phyloP scores from a whole-genome alignment of 306 rosid genomes.

The Oxytropis ochrocephala region DNA sequence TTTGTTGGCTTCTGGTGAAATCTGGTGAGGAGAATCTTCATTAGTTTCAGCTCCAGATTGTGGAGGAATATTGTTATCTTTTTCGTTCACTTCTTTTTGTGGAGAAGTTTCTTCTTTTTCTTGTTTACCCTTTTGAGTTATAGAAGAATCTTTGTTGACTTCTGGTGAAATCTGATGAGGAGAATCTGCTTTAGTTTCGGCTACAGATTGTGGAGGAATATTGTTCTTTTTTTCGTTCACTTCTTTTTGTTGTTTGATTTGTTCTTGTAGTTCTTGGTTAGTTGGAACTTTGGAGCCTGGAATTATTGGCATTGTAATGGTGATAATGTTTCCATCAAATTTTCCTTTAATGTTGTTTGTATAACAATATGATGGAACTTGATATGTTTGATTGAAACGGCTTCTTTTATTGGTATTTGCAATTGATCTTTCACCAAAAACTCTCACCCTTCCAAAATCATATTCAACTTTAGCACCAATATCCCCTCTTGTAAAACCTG shows the following conservation, averaged over 20 bases:
- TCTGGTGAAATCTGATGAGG: not conserved
- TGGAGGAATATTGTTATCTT: not conserved
- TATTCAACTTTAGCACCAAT: slow-evolving; percentile 27
- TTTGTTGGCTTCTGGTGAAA: not conserved
- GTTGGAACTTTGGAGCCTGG: not conserved
- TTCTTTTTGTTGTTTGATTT: not conserved
- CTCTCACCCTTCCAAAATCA: slow-evolving; percentile 17
- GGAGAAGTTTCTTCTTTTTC: not conserved
- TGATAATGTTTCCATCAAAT: slow-evolving; percentile 17
- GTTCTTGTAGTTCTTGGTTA: not conserved
- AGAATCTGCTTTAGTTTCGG: not conserved
- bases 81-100: not conserved
- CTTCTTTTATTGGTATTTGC: not conserved
- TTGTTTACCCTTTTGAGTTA: not conserved
- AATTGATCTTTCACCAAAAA: slow-evolving; percentile 31
- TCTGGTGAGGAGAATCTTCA: not conserved
- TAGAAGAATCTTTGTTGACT: not conserved
- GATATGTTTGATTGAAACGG: slow-evolving; percentile 17
- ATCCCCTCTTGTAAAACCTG: slow-evolving; percentile 22
- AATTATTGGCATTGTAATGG: slow-evolving; percentile 20
- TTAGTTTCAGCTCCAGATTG: not conserved
- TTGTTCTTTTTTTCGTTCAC: not conserved
- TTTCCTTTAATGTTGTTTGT: slow-evolving; percentile 2
- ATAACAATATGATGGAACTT: slow-evolving; percentile 29
- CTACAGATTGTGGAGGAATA: not conserved